Conservation (phyloP, 805 yeast genomes). For the Priceomyces carsonii region DNA sequence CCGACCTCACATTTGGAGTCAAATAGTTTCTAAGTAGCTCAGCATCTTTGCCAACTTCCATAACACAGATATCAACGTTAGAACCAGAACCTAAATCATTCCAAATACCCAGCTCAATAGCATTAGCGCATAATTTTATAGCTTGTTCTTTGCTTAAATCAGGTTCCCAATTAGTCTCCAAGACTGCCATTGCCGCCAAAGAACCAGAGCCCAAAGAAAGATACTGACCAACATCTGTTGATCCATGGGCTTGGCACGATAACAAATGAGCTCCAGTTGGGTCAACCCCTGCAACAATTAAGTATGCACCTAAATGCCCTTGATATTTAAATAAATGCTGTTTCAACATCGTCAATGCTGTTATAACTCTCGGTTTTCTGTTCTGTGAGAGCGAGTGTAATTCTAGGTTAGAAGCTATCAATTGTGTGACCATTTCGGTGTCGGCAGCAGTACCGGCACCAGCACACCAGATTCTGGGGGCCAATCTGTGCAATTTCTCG, state of each 20-base stretch:
- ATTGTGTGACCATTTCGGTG: conserved; percentile 95
- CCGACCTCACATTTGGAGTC: conserved; percentile 86
- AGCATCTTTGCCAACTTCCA: conserved; percentile 92
- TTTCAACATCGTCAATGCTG: conserved; percentile 88
- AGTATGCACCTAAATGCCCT: conserved; percentile 95
- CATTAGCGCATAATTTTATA: conserved; percentile 84
- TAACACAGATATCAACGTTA: conserved; percentile 94
- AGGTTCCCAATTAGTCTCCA: conserved; percentile 84
- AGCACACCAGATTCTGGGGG: conserved; percentile 97
- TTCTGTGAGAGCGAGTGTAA: conserved; percentile 81
- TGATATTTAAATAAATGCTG: conserved; percentile 96
- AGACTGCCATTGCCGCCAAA: conserved; percentile 96
- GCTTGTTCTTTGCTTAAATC: conserved; percentile 86
- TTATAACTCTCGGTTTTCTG: conserved; percentile 89
- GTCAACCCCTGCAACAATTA: conserved; percentile 97
- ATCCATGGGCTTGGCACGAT: conserved; percentile 96
- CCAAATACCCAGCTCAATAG: conserved; percentile 98
- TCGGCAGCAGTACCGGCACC: conserved; percentile 99
- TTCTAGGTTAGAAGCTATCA: conserved; percentile 88
- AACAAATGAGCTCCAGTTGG: conserved; percentile 94
- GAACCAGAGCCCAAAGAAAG: conserved; percentile 96
- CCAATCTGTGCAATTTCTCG: conserved; percentile 86
- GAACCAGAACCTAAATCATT: conserved; percentile 99
- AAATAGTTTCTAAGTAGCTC: conserved; percentile 79
- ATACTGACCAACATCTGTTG: conserved; percentile 93